Evolutionary conservation across 495 filamentous ascomycete species (phyloP).

Genomic region (Parachaetomium inaequale): DNA sequence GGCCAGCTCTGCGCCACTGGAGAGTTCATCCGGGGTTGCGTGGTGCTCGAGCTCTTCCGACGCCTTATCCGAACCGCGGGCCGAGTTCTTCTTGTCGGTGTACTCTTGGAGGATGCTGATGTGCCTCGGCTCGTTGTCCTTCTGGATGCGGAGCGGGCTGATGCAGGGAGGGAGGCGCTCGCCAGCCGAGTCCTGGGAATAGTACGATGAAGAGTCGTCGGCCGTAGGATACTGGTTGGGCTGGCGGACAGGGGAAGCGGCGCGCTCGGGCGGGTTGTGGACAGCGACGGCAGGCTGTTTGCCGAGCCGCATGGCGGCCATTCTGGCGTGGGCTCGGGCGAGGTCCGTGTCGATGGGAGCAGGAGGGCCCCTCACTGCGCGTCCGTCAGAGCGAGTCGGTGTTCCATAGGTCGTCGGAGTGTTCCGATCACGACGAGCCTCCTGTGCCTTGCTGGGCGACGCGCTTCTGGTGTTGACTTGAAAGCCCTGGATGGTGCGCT

Average conservation of each 20-base stretch:
- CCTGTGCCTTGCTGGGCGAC: slow-evolving; percentile 12
- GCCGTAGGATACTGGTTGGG: neutral
- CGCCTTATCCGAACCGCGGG: slow-evolving; percentile 1
- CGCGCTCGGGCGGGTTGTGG: slow-evolving; percentile 3
- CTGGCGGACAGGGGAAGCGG: slow-evolving; percentile 2
- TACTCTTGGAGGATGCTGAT: slow-evolving; percentile 29
- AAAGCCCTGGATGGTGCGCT: slow-evolving; percentile 8
- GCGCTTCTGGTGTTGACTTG: neutral
- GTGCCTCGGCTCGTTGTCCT: slow-evolving; percentile 16
- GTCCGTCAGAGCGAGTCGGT: neutral
- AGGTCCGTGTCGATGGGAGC: slow-evolving; percentile 19
- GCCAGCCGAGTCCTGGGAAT: slow-evolving; percentile 23
- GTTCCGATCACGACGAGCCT: neutral
- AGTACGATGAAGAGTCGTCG: slow-evolving; percentile 24
- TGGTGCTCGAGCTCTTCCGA: neutral
- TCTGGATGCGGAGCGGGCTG: slow-evolving; percentile 29
- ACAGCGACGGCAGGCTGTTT: slow-evolving; percentile 1
- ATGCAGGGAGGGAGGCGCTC: slow-evolving; percentile 13
- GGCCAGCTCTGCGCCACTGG: slow-evolving; percentile 8
- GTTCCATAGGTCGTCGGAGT: neutral
- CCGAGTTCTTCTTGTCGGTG: slow-evolving; percentile 14
- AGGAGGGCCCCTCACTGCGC: neutral
- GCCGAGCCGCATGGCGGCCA: neutral
- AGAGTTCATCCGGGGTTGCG: neutral
- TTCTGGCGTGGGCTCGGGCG: slow-evolving; percentile 15